A percentile compares a stretch with the other conserved stretches of the same genome.
phyloP scores from a whole-genome alignment of 2,329 filamentous ascomycete species.

The Ilyonectria mors-panacis region DNA sequence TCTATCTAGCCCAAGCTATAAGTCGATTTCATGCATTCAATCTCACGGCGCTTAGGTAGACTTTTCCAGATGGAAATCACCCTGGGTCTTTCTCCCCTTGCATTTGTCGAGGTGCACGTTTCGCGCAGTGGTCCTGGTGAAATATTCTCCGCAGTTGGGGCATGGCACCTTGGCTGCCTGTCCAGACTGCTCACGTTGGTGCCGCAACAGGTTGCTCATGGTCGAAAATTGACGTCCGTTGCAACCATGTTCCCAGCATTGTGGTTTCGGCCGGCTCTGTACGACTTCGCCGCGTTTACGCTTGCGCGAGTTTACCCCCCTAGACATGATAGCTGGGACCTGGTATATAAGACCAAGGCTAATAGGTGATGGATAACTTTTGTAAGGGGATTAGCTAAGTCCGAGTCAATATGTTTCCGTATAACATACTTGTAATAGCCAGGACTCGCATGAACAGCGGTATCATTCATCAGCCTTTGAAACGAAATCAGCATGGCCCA shows the following conservation, averaged over 20 bases:
- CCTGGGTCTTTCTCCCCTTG: conserved; percentile 69
- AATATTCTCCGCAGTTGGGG: conserved; percentile 92
- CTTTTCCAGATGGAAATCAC: conserved; percentile 25
- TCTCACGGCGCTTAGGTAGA: no score
- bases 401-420: conserved; percentile 19
- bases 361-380: conserved; percentile 56
- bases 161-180: conserved; percentile 91
- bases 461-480: conserved; percentile 59
- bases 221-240: conserved; percentile 96
- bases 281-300: conserved; percentile 76
- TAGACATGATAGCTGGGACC: conserved; percentile 56
- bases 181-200: conserved; percentile 95
- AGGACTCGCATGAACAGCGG: conserved; percentile 52
- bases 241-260: conserved; percentile 98
- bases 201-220: conserved; percentile 93
- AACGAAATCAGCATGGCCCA: conserved; percentile 49
- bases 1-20: no score
- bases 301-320: conserved; percentile 54
- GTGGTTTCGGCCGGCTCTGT: conserved; percentile 89
- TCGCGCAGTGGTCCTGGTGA: conserved; percentile 88
- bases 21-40: no score
- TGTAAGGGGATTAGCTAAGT: conserved; percentile 38
- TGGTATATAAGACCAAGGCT: conserved; percentile 60
- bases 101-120: conserved; percentile 96
- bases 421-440: conserved; percentile 58